Evolutionary conservation across 306 rosid genomes (phyloP), one percentile per base, ranked within the genome.

Genomic region (Casuarina cunninghamiana): DNA sequence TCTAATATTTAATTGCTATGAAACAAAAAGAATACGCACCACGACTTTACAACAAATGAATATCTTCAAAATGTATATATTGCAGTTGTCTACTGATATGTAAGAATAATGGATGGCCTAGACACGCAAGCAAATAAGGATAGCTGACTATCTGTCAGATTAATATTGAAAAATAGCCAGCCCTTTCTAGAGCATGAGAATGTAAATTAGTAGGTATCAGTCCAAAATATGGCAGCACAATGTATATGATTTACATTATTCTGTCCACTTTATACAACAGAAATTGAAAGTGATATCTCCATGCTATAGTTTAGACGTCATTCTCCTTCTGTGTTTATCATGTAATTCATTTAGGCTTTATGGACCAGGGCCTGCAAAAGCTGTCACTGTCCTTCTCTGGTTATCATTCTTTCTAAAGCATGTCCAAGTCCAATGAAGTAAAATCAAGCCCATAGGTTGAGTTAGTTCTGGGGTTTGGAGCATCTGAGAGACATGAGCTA

Each of bases 1-100:
- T 60, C 76, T 69, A 78, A 45, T 76, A 35, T 75, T 55, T 73
- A 65, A 72, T 76, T 39, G 57, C 26, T 49, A 66, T 71, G 57
- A 54, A 73, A 68, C 66, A 44, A 55, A 19, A 74, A 41, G 71
- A 1, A 19, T 37, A 66, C 17, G 16, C 26, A 63, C 11, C 46
- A 38, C 12, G 46, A 38, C 21, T 0, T 15, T 63, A 63, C 15
- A 38, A 38, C 44, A 38, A 45, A 39, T 13, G 45, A 6, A 2
- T 37, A 66, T 17, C 17, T 42, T 66, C 71, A 66, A 37, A 45
- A 17, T 66, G 49, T 4, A 62, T 13, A 42, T 42, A 66, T 10
- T 42, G 49, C 49, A 65, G 9, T 12, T 66, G 15, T 41, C 71
- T 42, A 66, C 11, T 4, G 42, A 61, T 61, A 10, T 11, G 68